These are phyloP conservation scores for Ostreobium quekettii DNA, from an alignment of 139 green algal species.

Conservation along the genomic window DNA sequence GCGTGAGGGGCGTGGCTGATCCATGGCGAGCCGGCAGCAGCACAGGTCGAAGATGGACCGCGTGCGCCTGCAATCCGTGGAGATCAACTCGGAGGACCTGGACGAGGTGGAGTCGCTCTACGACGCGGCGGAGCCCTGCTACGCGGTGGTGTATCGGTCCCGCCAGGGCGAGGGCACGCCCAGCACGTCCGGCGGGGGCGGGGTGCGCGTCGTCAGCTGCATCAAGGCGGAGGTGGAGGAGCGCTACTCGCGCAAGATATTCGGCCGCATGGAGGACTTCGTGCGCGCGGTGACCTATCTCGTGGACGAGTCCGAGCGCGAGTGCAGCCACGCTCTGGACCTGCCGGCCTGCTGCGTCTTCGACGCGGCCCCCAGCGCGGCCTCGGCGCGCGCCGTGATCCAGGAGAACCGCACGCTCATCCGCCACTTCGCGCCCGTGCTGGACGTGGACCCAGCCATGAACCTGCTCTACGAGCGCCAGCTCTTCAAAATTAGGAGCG, in stretches of 20 bases:
- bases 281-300: not conserved
- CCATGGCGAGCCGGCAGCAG: too few relatives aligned
- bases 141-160: too few relatives aligned
- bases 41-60: too few relatives aligned
- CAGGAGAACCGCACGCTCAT: not conserved
- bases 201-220: slow-evolving; percentile 2
- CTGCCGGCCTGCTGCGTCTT: not conserved
- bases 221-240: not conserved
- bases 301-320: not conserved
- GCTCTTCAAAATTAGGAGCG: not conserved
- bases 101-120: too few relatives aligned
- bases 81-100: too few relatives aligned
- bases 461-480: not conserved
- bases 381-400: not conserved
- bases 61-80: too few relatives aligned
- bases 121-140: too few relatives aligned
- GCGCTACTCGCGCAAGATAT: not conserved
- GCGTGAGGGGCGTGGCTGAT: too few relatives aligned
- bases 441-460: not conserved
- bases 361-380: too few relatives aligned
- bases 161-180: too few relatives aligned
- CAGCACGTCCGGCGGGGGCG: too few relatives aligned
- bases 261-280: not conserved
- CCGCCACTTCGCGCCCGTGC: not conserved
- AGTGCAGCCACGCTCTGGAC: not conserved